These are phyloP conservation scores for Anisodus acutangulus DNA, from an alignment of 257 asterid species.

Conservation along the genomic window DNA sequence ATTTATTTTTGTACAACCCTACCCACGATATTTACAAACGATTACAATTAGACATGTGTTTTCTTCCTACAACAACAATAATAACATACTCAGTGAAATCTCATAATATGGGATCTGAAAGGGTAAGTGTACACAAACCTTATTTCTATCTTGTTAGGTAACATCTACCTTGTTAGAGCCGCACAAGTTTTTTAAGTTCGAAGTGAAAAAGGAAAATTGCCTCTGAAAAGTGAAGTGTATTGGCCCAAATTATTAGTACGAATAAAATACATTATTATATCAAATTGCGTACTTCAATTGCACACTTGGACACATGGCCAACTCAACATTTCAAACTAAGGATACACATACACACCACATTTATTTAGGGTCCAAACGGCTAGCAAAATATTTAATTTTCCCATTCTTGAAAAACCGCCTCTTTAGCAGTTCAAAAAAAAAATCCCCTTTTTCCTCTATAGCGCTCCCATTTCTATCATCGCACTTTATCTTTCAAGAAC, in stretches of 20 bases:
- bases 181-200: no score
- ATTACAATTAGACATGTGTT: no score
- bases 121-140: no score
- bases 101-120: no score
- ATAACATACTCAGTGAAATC: no score
- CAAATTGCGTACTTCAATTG: not conserved
- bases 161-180: no score
- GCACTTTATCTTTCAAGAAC: not conserved
- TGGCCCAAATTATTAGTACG: not conserved
- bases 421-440: not conserved
- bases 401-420: slow-evolving; percentile 21
- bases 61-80: no score
- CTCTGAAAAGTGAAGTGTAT: not conserved
- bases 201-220: no score
- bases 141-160: no score
- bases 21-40: no score
- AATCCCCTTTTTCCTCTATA: not conserved
- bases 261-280: not conserved
- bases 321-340: not conserved
- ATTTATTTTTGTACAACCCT: no score
- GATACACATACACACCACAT: not conserved
- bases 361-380: not conserved
- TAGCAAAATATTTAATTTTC: not conserved
- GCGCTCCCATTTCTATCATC: slow-evolving; percentile 27
- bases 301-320: not conserved